Evolutionary conservation across 2,329 filamentous ascomycete genomes (phyloP), one percentile per base, ranked within the genome.

Genomic region (Microdochium bolleyi): DNA sequence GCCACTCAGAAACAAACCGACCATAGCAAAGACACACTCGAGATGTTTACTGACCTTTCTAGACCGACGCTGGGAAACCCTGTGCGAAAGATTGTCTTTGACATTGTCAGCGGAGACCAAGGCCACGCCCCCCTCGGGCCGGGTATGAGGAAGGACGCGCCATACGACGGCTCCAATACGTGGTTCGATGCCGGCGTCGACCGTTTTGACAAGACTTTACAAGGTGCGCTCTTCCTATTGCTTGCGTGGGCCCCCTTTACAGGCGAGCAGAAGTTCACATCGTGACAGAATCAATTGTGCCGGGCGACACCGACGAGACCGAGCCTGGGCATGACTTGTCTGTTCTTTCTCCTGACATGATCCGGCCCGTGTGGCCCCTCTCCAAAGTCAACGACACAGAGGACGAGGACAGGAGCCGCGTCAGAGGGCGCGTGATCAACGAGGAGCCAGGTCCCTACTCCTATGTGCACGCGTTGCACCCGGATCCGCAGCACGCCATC

Each of bases 171-270:
- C 41, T 80, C 82, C 0, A 83, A 68, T 66, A 82, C 82, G 0
- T 87, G 83, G 83, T 84, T 85, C 54, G 82, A 85, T 52, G 80
- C 74, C 16, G 83, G 83, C 0, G 62, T 83, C 16, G 83, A 86
- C 64, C 72, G 73, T 3, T 77, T 81, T 49, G 76, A 78, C 48
- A 68, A 68, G 16, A 62, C 60, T 1, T 59, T 64, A 52, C 46
- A 53, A 27, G 61, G 62, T 66, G 27, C 27, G 27, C 11, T 30
- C 27, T 30, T 30, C n/a, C n/a, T n/a, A n/a, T n/a, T n/a, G n/a
- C n/a, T n/a, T n/a, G n/a, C n/a, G n/a, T n/a, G n/a, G n/a, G n/a
- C n/a, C n/a, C n/a, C n/a, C n/a, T n/a, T n/a, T n/a, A n/a, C n/a
- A n/a, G n/a, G n/a, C n/a, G n/a, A n/a, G n/a, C n/a, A n/a, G n/a